Conservation (phyloP, 2,329 filamentous ascomycete genomes). For the Alternaria sp. region DNA sequence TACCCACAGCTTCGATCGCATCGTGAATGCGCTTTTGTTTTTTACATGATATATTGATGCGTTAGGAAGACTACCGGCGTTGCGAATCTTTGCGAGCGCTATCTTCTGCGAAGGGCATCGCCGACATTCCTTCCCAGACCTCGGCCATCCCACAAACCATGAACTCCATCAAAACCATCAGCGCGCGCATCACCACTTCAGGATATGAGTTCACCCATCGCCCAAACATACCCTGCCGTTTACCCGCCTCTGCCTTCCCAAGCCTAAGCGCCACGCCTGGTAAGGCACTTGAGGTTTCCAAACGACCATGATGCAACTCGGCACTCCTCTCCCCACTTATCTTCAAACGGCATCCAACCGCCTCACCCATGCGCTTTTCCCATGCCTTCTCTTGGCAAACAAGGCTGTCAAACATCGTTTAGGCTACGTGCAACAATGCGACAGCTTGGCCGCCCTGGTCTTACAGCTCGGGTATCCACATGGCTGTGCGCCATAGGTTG, state of each 20-base stretch:
- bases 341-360: constrained; percentile 31
- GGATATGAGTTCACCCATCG: not conserved
- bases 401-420: constrained; percentile 24
- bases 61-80: not conserved
- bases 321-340: constrained; percentile 27
- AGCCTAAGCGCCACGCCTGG: constrained; percentile 1
- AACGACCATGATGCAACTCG: constrained; percentile 31
- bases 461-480: constrained; percentile 16
- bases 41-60: not conserved
- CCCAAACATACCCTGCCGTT: not conserved
- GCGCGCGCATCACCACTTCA: not conserved
- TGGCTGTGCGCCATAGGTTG: constrained; percentile 16
- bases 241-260: not conserved
- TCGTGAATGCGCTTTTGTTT: not conserved
- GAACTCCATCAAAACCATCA: not conserved
- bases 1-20: not conserved
- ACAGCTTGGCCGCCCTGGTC: constrained; percentile 21
- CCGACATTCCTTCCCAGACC: not conserved
- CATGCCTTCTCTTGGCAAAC: constrained; percentile 10
- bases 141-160: not conserved
- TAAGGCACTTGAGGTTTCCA: constrained; percentile 36
- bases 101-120: no score
- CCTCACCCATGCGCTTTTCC: constrained; percentile 7
- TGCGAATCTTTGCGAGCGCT: not conserved
- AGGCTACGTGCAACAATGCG: constrained; percentile 10